phyloP scores from a whole-genome alignment of 2,329 filamentous ascomycete genomes.

The Aspergillus pseudoterreus region DNA sequence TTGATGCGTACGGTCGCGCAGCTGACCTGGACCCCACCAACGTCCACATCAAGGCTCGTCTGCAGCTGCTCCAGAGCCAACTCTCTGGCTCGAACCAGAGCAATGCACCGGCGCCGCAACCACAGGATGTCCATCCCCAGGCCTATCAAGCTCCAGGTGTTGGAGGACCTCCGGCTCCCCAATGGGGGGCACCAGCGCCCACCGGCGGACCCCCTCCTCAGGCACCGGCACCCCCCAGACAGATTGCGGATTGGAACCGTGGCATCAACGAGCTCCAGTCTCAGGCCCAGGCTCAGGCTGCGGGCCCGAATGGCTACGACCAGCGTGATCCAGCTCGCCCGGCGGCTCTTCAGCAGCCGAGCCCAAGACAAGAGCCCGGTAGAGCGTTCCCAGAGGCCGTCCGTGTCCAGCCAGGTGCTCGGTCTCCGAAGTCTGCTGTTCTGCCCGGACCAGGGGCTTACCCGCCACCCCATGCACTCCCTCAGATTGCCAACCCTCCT shows the following conservation, averaged over 20 bases:
- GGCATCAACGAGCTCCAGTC: slow-evolving; percentile 75
- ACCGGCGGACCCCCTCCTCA: slow-evolving; percentile 47
- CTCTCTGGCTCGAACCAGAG: slow-evolving; percentile 66
- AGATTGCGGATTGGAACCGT: slow-evolving; percentile 58
- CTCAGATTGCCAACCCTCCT: slow-evolving; percentile 48
- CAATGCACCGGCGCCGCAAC: slow-evolving; percentile 67
- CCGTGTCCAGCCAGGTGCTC: slow-evolving; percentile 52
- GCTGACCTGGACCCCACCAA: slow-evolving; percentile 91
- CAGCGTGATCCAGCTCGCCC: slow-evolving; percentile 69
- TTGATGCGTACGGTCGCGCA: slow-evolving; percentile 92
- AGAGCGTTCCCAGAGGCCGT: slow-evolving; percentile 66
- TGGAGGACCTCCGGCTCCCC: slow-evolving; percentile 77
- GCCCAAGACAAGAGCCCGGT: slow-evolving; percentile 69
- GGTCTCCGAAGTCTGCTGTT: slow-evolving; percentile 56
- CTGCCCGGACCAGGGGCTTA: slow-evolving; percentile 53
- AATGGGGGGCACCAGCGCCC: slow-evolving; percentile 76
- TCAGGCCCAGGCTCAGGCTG: slow-evolving; percentile 38
- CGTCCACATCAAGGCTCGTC: slow-evolving; percentile 90
- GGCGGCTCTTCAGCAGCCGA: slow-evolving; percentile 68
- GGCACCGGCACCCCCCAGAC: slow-evolving; percentile 62
- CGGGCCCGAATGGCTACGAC: slow-evolving; percentile 70
- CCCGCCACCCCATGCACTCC: slow-evolving; percentile 47
- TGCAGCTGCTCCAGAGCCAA: slow-evolving; percentile 80
- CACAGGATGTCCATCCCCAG: slow-evolving; percentile 93
- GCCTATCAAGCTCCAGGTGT: slow-evolving; percentile 83